phyloP scores from a whole-genome alignment of 108 stramenopile genomes.

The Skeletonema marinoi region DNA sequence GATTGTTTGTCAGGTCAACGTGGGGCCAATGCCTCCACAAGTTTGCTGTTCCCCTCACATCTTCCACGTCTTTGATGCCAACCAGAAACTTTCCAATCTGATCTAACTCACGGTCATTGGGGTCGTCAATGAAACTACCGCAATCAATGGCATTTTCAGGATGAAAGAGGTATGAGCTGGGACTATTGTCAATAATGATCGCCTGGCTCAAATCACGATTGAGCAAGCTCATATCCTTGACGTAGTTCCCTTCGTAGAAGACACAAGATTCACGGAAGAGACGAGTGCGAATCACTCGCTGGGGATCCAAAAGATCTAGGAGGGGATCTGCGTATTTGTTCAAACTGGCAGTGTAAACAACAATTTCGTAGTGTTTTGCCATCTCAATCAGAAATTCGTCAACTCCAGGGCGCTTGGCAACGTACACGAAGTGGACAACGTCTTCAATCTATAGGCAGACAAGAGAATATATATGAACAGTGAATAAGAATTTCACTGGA shows the following conservation, averaged over 20 bases:
- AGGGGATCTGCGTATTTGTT: conserved; percentile 98
- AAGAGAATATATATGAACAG: not conserved
- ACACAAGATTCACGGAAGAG: conserved; percentile 99
- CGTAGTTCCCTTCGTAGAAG: conserved; percentile 96
- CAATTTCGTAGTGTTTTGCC: conserved; percentile 96
- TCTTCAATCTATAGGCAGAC: conserved; percentile 84
- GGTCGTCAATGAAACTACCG: conserved; percentile 94
- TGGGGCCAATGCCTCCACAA: conserved; percentile 91
- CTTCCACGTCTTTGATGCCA: conserved; percentile 74
- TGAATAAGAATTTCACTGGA: not conserved
- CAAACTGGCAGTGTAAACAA: conserved; percentile 97
- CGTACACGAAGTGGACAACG: conserved; percentile 96
- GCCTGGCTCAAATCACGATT: conserved; percentile 84
- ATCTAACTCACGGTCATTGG: conserved; percentile 90
- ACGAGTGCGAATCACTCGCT: conserved; percentile 79
- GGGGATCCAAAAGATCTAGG: conserved; percentile 92
- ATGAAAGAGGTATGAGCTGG: conserved; percentile 95
- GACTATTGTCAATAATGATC: conserved; percentile 99
- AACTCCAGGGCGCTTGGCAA: conserved; percentile 95
- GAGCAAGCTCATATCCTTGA: conserved; percentile 92
- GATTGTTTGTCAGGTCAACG: conserved; percentile 53
- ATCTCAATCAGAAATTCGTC: conserved; percentile 95
- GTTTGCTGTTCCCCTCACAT: conserved; percentile 75
- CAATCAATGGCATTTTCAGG: conserved; percentile 99
- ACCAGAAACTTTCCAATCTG: conserved; percentile 92